Evolutionary conservation across 352 stramenopile genomes (phyloP).

Genomic region (Phytophthora macrochlamydospora): DNA sequence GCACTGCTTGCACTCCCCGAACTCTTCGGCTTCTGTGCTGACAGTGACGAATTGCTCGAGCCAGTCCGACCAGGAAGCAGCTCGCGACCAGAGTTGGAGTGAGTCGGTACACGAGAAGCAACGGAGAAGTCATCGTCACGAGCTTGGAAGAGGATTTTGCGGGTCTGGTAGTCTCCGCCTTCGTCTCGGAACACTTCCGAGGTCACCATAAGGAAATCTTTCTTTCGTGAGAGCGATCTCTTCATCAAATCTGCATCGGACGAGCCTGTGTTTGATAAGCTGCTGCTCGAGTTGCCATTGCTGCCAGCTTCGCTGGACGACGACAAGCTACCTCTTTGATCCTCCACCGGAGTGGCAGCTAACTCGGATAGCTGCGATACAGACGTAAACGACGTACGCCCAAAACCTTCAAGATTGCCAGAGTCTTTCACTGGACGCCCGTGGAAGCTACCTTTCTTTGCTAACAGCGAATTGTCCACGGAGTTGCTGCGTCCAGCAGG

Average conservation of each 20-base stretch:
- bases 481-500: conserved; percentile 46
- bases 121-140: conserved; percentile 88
- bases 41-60: conserved; percentile 49
- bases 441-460: conserved; percentile 62
- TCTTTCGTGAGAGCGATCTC: conserved; percentile 84
- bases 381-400: conserved; percentile 77
- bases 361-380: conserved; percentile 68
- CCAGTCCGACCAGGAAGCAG: conserved; percentile 39
- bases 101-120: conserved; percentile 73
- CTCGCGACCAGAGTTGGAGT: conserved; percentile 69
- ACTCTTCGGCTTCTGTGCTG: conserved; percentile 41
- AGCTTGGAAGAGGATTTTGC: conserved; percentile 90
- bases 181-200: conserved; percentile 89
- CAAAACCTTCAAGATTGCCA: conserved; percentile 61
- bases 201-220: conserved; percentile 92
- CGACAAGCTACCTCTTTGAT: conserved; percentile 52
- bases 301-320: conserved; percentile 50
- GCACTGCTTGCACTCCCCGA: conserved; percentile 26
- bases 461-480: conserved; percentile 44
- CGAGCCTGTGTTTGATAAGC: conserved; percentile 26
- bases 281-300: conserved; percentile 23
- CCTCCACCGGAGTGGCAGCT: conserved; percentile 31
- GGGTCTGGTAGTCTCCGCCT: conserved; percentile 83
- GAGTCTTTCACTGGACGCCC: conserved; percentile 43
- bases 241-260: conserved; percentile 83